phyloP scores from a whole-genome alignment of 768 basidiomycete genomes.

The Leccinum arenicola region DNA sequence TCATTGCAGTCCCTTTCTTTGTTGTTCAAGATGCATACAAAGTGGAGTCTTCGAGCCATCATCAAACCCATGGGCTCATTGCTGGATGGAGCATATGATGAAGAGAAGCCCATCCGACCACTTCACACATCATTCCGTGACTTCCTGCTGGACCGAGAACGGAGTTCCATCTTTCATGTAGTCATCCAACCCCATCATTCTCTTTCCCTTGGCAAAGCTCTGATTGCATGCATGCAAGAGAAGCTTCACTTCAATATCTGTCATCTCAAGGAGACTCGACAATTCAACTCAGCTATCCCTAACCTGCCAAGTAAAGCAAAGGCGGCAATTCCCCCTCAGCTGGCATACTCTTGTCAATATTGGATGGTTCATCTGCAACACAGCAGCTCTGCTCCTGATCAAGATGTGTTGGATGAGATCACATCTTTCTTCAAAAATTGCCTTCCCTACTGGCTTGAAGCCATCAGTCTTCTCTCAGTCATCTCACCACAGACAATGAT shows the following conservation, averaged over 20 bases:
- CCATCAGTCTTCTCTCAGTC: conserved; percentile 24
- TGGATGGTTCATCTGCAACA: not conserved
- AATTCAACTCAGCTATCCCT: not conserved
- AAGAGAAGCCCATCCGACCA: not conserved
- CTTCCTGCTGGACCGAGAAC: not conserved
- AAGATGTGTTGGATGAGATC: not conserved
- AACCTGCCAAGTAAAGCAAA: not conserved
- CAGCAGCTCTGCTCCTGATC: not conserved
- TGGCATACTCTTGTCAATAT: not conserved
- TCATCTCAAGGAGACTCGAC: not conserved
- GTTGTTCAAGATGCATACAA: not conserved
- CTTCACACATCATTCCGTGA: not conserved
- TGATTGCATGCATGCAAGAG: not conserved
- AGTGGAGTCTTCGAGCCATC: not conserved
- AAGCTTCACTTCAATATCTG: not conserved
- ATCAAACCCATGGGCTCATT: not conserved
- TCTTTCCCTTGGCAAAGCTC: not conserved
- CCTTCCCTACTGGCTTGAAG: conserved; percentile 40
- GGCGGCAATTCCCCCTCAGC: not conserved
- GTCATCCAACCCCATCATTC: not conserved
- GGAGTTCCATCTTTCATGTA: not conserved
- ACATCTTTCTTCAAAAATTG: conserved; percentile 18
- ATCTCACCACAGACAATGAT: not conserved
- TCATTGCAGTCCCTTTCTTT: not conserved
- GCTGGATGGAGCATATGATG: not conserved